Evolutionary conservation across 1,139 yeast genomes (phyloP), one percentile per base, ranked within the genome.

Genomic region (Barnettozyma hawaiiensis): DNA sequence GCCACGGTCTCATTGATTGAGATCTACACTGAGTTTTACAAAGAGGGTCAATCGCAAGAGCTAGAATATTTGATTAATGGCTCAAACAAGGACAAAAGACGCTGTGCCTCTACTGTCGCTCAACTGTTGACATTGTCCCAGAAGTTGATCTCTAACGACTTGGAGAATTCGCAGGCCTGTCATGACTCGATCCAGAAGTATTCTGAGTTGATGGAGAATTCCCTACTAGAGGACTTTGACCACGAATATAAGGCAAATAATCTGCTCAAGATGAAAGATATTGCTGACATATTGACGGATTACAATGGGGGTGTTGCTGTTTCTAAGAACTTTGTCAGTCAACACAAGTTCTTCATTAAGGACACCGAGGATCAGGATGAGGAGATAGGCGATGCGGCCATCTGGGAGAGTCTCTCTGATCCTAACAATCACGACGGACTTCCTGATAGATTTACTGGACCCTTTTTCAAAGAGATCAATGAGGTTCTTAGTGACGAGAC

Each of bases 281-380:
- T 86, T 31, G 89, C 97, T 1, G 77, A 76, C 40, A 76, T 89
- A n/a, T 67, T 90, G 42, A 75, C 81, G 42, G 86, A 81, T 47
- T 90, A 81, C 64, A 90, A 92, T 57, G 94, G 90, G 10, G 97
- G 97, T 9, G 72, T 78, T 5, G 81, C 82, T 47, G 94, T 89
- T 11, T 83, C 87, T 12, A 89, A 83, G 58, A 77, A 85, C 41
- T 90, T 86, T 64, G 87, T 89, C 35, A 81, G 80, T 57, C 89
- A 85, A 58, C 89, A 85, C 59, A 85, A 81, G 46, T 76, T 84
- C 47, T 81, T 85, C 58, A 65, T 75, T 42, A 75, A 76, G 44
- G 71, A 71, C 41, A 69, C 69, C 35, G 57, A 69, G 31, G 60
- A 58, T 39, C 68, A 56, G 37, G 58, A 58, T 5, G 59, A 65